Base-by-base conservation (phyloP, 208 protist species). In the Trypanosoma caninum region DNA sequence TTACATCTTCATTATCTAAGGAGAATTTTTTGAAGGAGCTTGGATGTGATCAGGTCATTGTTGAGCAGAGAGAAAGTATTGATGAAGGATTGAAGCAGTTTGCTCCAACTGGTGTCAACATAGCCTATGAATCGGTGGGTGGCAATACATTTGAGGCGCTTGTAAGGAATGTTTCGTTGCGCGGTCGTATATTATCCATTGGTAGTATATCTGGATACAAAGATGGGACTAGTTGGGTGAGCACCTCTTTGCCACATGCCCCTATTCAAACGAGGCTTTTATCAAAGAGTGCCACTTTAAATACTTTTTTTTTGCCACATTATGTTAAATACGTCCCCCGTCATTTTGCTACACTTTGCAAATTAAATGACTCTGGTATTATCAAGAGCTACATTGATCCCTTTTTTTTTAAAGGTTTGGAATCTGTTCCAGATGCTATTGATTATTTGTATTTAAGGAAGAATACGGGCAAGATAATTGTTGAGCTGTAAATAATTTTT, bases 61-160 rank as follows among this genome's bases (percentile, higher is more conserved):
- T 94, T 82, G 84, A 92, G 66, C 80, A 89, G 61, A 77, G 64
- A 30, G 87, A 93, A 61, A 58, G 67, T 23, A 56, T 72, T 59
- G 30, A 52, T 34, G 33, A 59, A 16, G 73, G 66, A 25, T 34
- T 95, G 14, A 59, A 61, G 34, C 51, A 27, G 11, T 37, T 74
- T 45, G 84, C 70, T 54, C 84, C 82, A 18, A 78, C 58, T n/a
- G 92, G 92, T n/a, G 69, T 85, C 27, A 86, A 93, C 45, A 41
- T 96, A 45, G 87, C 87, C 35, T 97, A 96, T 76, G 92, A 97
- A 74, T 90, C 84, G 3, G 89, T 97, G 11, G 92, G 92, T n/a
- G 92, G 92, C 14, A 71, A 75, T 10, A 78, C 85, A 31, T 80
- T 96, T 23, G 76, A 97, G 10, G 58, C 58, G 11, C 68, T 86